Percentiles rank a stretch among this genome's conserved stretches.
These are phyloP conservation scores for Cryphonectria naterciae DNA, from an alignment of 2,329 filamentous ascomycete species.

Conservation along the genomic window DNA sequence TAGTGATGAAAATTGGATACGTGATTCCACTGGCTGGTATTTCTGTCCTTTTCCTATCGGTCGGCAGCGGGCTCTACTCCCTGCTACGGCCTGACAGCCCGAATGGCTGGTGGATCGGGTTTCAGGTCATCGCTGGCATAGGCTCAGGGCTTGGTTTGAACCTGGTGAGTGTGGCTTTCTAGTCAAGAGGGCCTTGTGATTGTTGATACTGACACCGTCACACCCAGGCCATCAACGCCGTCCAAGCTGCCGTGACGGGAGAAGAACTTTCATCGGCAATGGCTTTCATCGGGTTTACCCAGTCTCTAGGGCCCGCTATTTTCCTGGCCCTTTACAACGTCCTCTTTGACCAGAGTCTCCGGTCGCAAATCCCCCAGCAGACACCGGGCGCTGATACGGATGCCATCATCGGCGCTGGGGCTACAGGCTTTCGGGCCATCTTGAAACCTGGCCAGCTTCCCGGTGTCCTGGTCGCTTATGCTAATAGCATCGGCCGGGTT, in stretches of 20 bases:
- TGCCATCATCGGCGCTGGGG: not conserved
- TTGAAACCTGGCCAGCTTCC: not conserved
- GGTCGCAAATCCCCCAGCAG: not conserved
- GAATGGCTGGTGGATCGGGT: conserved; percentile 5
- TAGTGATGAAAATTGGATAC: not conserved
- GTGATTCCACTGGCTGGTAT: not conserved
- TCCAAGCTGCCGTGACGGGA: not conserved
- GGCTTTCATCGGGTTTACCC: not conserved
- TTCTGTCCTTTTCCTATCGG: not conserved
- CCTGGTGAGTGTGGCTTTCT: too few species aligned
- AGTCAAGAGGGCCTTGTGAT: too few species aligned
- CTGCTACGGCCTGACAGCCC: not conserved
- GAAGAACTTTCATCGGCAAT: not conserved
- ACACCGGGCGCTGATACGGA: not conserved
- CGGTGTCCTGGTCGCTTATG: not conserved
- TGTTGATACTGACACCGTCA: too few species aligned
- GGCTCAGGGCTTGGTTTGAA: too few species aligned
- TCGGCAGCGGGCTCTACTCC: not conserved
- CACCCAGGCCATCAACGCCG: not conserved
- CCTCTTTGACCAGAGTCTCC: not conserved
- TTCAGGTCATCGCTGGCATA: conserved; percentile 5
- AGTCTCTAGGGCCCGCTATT: not conserved
- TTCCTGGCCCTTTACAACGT: not conserved
- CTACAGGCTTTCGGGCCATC: not conserved
- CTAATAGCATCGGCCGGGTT: not conserved